Conservation (phyloP, 352 stramenopile species). For the Phytophthora sojae region DNA sequence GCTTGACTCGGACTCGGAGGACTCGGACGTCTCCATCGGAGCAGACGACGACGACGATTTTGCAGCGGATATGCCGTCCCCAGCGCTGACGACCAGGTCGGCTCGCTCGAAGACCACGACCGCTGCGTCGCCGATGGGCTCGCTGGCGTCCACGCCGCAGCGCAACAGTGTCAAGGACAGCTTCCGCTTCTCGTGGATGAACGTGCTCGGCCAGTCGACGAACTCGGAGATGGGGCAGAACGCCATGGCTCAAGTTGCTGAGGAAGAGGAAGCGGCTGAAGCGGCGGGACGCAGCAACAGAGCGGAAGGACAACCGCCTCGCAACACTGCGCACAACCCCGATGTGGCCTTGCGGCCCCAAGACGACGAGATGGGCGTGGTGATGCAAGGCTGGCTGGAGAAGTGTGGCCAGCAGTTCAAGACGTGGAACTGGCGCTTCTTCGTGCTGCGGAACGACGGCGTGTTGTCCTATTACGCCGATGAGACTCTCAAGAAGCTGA, state of each 20-base stretch:
- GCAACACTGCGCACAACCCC: conserved; percentile 36
- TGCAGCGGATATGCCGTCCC: conserved; percentile 8
- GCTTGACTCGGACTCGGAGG: conserved; percentile 30
- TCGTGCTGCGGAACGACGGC: conserved; percentile 83
- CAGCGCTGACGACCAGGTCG: conserved; percentile 4
- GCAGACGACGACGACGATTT: conserved; percentile 38
- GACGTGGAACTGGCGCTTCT: conserved; percentile 92
- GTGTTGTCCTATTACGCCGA: conserved; percentile 86
- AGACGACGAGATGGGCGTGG: conserved; percentile 69
- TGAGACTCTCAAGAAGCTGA: conserved; percentile 77
- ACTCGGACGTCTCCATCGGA: conserved; percentile 41
- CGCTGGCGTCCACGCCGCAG: conserved; percentile 13
- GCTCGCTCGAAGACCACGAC: conserved; percentile 11
- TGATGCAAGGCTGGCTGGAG: conserved; percentile 89
- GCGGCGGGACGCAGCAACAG: neutral
- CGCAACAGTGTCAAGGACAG: conserved; percentile 53
- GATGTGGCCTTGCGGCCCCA: conserved; percentile 49
- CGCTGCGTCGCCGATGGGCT: conserved; percentile 13
- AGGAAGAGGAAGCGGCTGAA: conserved; percentile 28
- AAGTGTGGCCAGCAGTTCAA: conserved; percentile 91
- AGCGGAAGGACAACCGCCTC: conserved; percentile 3
- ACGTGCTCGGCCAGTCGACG: conserved; percentile 56
- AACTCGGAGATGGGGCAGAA: conserved; percentile 45
- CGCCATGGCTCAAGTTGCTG: conserved; percentile 35
- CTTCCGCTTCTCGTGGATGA: conserved; percentile 73